Percentiles rank a stretch among this genome's conserved stretches.
Conservation (phyloP, 2,329 filamentous ascomycete species). For the Emericellopsis atlantica region DNA sequence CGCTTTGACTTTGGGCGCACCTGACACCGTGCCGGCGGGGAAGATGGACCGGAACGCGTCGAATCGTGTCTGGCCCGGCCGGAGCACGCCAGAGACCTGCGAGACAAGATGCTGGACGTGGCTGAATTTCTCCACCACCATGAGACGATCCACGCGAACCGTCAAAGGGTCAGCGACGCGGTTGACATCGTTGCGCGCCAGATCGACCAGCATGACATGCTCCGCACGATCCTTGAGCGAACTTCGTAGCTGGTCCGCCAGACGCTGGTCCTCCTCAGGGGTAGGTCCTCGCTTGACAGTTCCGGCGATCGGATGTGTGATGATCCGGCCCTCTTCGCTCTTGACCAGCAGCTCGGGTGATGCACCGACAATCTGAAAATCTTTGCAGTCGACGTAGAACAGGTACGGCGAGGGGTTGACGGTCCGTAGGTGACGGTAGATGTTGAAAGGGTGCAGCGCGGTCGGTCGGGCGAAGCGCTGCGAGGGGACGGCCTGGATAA, state of each 20-base stretch:
- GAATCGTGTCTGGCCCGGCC: constrained; percentile 75
- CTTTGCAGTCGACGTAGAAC: constrained; percentile 85
- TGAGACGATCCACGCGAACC: constrained; percentile 82
- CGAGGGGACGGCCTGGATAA: constrained; percentile 94
- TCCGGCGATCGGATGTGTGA: constrained; percentile 94
- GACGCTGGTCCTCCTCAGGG: constrained; percentile 64
- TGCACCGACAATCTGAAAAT: constrained; percentile 91
- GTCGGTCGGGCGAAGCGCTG: constrained; percentile 88
- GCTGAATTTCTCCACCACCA: constrained; percentile 89
- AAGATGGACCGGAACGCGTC: constrained; percentile 96
- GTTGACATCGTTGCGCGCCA: constrained; percentile 94
- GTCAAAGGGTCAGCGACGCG: constrained; percentile 84
- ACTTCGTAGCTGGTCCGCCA: constrained; percentile 64
- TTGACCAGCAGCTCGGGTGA: constrained; percentile 93
- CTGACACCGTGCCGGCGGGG: constrained; percentile 89
- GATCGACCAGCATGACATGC: constrained; percentile 95
- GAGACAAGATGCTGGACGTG: constrained; percentile 97
- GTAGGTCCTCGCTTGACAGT: constrained; percentile 82
- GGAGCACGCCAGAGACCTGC: constrained; percentile 84
- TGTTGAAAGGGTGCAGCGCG: constrained; percentile 89
- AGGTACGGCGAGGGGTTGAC: constrained; percentile 96
- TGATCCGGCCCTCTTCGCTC: constrained; percentile 71
- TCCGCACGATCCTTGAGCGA: constrained; percentile 88
- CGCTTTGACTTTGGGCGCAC: constrained; percentile 87
- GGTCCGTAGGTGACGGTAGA: constrained; percentile 91